Percentiles rank a stretch among this genome's conserved stretches.
Conservation (phyloP, 352 stramenopile species). For the Globisporangium heterothallicum region DNA sequence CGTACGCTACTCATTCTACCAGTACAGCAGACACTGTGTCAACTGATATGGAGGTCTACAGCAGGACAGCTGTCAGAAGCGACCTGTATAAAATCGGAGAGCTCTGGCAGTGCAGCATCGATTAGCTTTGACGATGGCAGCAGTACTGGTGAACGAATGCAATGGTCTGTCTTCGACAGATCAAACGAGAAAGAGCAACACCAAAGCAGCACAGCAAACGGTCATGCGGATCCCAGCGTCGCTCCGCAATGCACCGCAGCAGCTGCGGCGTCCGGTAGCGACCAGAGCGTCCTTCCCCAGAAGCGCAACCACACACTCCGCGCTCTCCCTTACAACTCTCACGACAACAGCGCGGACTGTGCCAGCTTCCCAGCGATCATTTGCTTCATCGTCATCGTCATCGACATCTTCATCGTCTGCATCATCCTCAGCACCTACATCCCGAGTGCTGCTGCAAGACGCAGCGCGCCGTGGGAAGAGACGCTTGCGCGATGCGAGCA, state of each 20-base stretch:
- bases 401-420: no score
- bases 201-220: not conserved
- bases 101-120: not conserved
- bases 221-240: not conserved
- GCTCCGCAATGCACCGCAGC: not conserved
- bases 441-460: slow-evolving; percentile 2
- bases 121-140: no score
- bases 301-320: not conserved
- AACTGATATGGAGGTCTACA: no score
- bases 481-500: not conserved
- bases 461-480: not conserved
- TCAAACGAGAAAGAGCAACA: no score
- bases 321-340: not conserved
- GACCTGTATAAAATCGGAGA: not conserved
- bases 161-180: no score
- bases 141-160: no score
- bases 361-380: not conserved
- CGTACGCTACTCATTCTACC: not conserved
- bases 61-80: not conserved
- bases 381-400: not conserved
- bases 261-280: not conserved
- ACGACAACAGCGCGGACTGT: not conserved
- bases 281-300: not conserved
- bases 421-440: not conserved
- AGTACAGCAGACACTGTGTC: no score